phyloP scores from a whole-genome alignment of 140 eudicot species.

The Anethum foeniculum region DNA sequence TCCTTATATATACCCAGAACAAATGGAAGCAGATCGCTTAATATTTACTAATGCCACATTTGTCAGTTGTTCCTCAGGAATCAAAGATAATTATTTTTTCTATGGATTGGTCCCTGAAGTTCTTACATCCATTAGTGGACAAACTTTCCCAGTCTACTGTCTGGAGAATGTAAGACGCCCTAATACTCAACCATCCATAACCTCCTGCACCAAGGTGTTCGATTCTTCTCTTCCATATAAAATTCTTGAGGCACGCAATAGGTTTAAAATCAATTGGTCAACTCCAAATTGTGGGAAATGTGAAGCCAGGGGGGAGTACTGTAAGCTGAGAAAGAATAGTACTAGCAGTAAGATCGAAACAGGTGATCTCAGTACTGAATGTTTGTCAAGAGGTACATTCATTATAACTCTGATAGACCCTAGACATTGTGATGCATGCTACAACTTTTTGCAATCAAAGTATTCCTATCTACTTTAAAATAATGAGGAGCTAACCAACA shows the following conservation, averaged over 20 bases:
- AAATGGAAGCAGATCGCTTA: not conserved
- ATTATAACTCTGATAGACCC: not conserved
- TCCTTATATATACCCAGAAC: not conserved
- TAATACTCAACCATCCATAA: not conserved
- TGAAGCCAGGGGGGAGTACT: not conserved
- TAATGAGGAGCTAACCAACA: not conserved
- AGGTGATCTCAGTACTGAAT: not conserved
- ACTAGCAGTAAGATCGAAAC: not conserved
- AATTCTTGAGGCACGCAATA: not conserved
- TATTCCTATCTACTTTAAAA: not conserved
- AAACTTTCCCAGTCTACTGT: not conserved
- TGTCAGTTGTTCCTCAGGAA: slow-evolving; percentile 2
- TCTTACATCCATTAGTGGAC: not conserved
- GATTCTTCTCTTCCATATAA: not conserved
- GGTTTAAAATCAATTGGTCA: not conserved
- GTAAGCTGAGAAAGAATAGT: not conserved
- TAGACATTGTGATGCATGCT: not conserved
- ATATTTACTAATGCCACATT: not conserved
- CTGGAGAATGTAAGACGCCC: not conserved
- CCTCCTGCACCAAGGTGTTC: not conserved
- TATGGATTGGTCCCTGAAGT: not conserved
- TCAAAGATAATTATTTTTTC: not conserved
- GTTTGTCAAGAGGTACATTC: not conserved
- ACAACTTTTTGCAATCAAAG: not conserved
- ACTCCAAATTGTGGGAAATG: slow-evolving; percentile 6